Base-by-base conservation (phyloP, 768 basidiomycete genomes). In the Hygrocybe coccinea region DNA sequence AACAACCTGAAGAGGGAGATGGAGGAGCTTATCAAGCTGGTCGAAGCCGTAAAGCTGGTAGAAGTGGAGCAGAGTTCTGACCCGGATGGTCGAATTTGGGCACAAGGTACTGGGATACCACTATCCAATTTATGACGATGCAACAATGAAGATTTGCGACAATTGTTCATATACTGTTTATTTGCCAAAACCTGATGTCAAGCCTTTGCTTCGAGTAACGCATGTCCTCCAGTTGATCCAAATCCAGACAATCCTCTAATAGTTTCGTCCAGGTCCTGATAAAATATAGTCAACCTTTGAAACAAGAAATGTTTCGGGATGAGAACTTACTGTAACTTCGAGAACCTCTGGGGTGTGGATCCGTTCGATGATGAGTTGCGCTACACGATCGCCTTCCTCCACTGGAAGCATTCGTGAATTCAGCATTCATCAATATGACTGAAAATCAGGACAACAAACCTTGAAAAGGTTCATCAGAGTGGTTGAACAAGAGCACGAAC, bases 221-320 rank as follows among this genome's bases (percentile, higher is more conserved):
- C 71, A 65, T 92, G 87, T 9, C 94, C 95, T 10, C 95, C 95
- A 2, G 95, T 98, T 4, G 95, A 97, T 0, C 97, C 97, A 61
- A 97, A 98, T 1, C 94, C 97, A 36, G 85, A 85, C 21, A 76
- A 75, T 17, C 97, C 95, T 38, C 97, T 85, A 29, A 81, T 64
- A 0, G 97, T 98, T 56, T 86, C 84, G 50, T 91, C 90, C 6
- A 99, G 83, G 59, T 87, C 79, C 91, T 95, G n/a, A n/a, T n/a
- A 62, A 24, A 24, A 19, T 12, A 37, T 5, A 12, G 10, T 21
- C 14, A 7, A 19, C 15, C 12, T 5, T 38, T 17, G 2, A 25
- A 15, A 56, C 24, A 15, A 57, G 50, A 44, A 50, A 17, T 43
- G 56, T 33, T 47, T 47, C 24, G 36, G 37, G 29, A 46, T 24